Evolutionary conservation across 768 basidiomycete species (phyloP).

Genomic region (Tricholoma matsutake): DNA sequence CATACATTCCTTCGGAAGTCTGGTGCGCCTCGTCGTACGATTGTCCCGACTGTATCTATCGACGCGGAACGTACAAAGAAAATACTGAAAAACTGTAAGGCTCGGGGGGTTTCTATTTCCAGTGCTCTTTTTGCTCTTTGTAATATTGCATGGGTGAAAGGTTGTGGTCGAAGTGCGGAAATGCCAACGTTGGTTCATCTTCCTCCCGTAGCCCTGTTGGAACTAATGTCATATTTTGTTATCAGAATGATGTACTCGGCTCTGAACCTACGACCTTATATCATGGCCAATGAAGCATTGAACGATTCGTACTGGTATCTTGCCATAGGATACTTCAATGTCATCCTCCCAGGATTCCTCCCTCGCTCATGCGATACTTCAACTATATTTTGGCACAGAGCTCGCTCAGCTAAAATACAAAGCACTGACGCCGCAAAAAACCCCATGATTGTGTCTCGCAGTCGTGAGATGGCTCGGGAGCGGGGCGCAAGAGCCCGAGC

Average conservation of each 20-base stretch:
- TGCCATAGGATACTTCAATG: slow-evolving; percentile 79
- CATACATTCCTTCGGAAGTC: slow-evolving; percentile 62
- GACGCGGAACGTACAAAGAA: slow-evolving; percentile 51
- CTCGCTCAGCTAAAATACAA: slow-evolving; percentile 64
- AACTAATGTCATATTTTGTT: background rate
- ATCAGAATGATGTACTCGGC: slow-evolving; percentile 82
- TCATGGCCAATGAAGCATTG: slow-evolving; percentile 38
- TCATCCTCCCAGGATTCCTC: slow-evolving; percentile 73
- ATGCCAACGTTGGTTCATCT: slow-evolving; percentile 45
- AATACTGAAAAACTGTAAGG: slow-evolving; percentile 70
- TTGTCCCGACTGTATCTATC: slow-evolving; percentile 68
- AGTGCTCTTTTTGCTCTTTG: slow-evolving; percentile 73
- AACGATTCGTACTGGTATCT: slow-evolving; percentile 78
- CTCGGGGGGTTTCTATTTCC: slow-evolving; percentile 68
- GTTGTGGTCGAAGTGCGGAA: slow-evolving; percentile 39
- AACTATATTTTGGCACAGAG: slow-evolving; percentile 71
- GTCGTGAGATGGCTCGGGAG: slow-evolving; percentile 61
- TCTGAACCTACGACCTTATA: slow-evolving; percentile 69
- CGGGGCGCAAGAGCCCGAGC: slow-evolving; percentile 55
- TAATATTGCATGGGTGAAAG: slow-evolving; percentile 70
- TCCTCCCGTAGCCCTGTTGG: background rate
- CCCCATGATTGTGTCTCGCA: slow-evolving; percentile 58
- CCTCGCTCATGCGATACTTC: slow-evolving; percentile 41
- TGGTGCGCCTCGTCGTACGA: slow-evolving; percentile 48
- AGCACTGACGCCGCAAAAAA: slow-evolving; percentile 63